These are phyloP conservation scores for Testicularia cyperi DNA, from an alignment of 1,284 basidiomycete genomes.

Conservation along the genomic window DNA sequence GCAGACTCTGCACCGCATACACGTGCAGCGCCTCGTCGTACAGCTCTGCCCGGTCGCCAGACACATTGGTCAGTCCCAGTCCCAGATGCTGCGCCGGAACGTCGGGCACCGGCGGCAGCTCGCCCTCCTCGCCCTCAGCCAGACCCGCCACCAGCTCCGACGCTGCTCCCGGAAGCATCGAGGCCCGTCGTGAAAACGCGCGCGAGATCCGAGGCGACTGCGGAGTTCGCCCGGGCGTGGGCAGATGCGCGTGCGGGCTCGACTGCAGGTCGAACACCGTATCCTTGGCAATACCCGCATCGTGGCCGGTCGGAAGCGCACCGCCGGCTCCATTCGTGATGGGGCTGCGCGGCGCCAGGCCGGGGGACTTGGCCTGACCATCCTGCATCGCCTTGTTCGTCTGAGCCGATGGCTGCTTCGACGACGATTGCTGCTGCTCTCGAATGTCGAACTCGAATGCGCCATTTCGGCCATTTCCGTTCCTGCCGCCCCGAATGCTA, in stretches of 20 bases:
- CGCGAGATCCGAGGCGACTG: slow-evolving; percentile 39
- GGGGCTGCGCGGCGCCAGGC: no score
- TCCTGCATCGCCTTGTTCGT: background rate
- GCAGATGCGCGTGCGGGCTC: slow-evolving; percentile 29
- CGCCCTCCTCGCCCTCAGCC: slow-evolving; percentile 16
- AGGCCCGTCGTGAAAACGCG: slow-evolving; percentile 47
- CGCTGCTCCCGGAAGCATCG: slow-evolving; percentile 49
- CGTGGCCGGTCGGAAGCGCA: slow-evolving; percentile 9
- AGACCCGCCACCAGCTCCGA: slow-evolving; percentile 40
- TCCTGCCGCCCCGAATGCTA: slow-evolving; percentile 13
- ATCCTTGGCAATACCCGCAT: slow-evolving; percentile 40
- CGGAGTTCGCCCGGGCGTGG: slow-evolving; percentile 15
- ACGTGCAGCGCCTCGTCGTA: slow-evolving; percentile 48
- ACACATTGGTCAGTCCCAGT: slow-evolving; percentile 11
- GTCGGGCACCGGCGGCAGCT: slow-evolving; percentile 32
- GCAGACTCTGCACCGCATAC: slow-evolving; percentile 51
- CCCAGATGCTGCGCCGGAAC: slow-evolving; percentile 21
- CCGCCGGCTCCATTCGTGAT: no score
- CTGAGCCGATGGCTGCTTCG: no score
- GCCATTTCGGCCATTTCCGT: slow-evolving; percentile 2
- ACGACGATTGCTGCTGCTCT: slow-evolving; percentile 15
- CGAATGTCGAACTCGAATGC: slow-evolving; percentile 37
- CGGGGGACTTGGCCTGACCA: no score
- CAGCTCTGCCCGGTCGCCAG: slow-evolving; percentile 7
- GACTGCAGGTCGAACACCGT: slow-evolving; percentile 52